phyloP scores from a whole-genome alignment of 495 filamentous ascomycete genomes.

The Glarea lozoyensis region DNA sequence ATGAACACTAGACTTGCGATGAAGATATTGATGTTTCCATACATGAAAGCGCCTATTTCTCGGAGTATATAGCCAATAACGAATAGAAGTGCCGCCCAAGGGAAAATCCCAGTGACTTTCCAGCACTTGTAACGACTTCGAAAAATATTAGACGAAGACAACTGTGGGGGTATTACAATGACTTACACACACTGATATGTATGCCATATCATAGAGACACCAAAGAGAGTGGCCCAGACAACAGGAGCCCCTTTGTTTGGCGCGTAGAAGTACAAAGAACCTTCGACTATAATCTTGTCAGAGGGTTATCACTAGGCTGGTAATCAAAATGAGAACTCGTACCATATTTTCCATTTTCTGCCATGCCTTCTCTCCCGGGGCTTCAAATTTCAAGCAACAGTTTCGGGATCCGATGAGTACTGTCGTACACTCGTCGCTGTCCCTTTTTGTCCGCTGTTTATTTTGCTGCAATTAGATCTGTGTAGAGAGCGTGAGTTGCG shows the following conservation, averaged over 20 bases:
- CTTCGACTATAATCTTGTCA: slow-evolving; percentile 25
- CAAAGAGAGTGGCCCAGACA: slow-evolving; percentile 57
- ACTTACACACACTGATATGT: slow-evolving; percentile 55
- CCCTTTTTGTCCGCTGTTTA: too few species aligned
- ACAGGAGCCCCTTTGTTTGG: slow-evolving; percentile 66
- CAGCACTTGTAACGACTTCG: slow-evolving; percentile 36
- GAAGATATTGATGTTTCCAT: slow-evolving; percentile 44
- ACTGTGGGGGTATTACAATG: not conserved
- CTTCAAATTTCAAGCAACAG: too few species aligned
- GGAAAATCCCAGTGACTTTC: slow-evolving; percentile 46
- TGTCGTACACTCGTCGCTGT: too few species aligned
- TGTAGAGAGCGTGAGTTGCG: too few species aligned
- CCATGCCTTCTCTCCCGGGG: too few species aligned
- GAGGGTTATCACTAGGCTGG: not conserved
- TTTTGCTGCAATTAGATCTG: too few species aligned
- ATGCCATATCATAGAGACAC: slow-evolving; percentile 47
- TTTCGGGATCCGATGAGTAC: too few species aligned
- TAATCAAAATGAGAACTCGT: not conserved
- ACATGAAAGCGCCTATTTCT: slow-evolving; percentile 48
- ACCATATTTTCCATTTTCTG: slow-evolving; percentile 31
- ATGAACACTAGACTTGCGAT: slow-evolving; percentile 54
- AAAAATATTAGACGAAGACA: slow-evolving; percentile 5
- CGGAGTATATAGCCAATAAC: slow-evolving; percentile 51
- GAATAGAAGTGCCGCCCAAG: slow-evolving; percentile 38
- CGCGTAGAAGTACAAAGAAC: slow-evolving; percentile 61